Evolutionary conservation across 2,329 filamentous ascomycete species (phyloP).

Genomic region (Phaeosphaeriaceae sp.): DNA sequence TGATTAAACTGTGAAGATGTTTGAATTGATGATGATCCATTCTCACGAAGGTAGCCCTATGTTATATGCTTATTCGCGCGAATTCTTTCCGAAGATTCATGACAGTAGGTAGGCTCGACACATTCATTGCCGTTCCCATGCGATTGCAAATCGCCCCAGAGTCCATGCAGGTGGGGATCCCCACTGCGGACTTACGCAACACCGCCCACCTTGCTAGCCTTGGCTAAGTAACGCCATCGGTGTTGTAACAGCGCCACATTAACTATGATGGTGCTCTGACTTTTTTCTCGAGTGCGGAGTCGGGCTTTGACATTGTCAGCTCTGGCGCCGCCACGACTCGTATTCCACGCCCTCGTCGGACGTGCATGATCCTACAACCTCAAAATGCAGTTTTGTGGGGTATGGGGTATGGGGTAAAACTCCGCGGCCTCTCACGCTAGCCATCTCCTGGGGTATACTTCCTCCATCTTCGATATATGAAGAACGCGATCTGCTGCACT

Average conservation of each 20-base stretch:
- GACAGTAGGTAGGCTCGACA: background rate
- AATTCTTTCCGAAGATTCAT: background rate
- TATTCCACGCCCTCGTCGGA: conserved; percentile 3
- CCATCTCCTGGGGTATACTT: conserved; percentile 27
- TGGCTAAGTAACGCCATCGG: too few relatives aligned
- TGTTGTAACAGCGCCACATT: too few relatives aligned
- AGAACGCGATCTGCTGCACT: background rate
- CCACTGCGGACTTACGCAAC: background rate
- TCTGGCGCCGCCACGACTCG: conserved; percentile 5
- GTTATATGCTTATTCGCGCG: background rate
- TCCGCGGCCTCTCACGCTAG: conserved; percentile 17
- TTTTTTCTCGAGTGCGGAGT: too few relatives aligned
- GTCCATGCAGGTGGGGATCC: background rate
- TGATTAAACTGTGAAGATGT: conserved; percentile 1
- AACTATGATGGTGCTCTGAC: too few relatives aligned
- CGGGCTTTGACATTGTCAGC: conserved; percentile 19
- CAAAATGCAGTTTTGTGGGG: conserved; percentile 4
- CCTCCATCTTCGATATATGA: conserved; percentile 26
- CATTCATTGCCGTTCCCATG: background rate
- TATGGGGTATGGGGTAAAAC: conserved; percentile 31
- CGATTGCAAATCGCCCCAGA: background rate
- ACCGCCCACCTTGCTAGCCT: background rate
- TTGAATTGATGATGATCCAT: background rate
- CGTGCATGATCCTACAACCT: conserved; percentile 1
- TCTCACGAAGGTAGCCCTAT: background rate